A percentile compares a stretch with the other conserved stretches of the same genome.
These are phyloP conservation scores for Dysphania ambrosioides DNA, from an alignment of 148 eudicot species.

Conservation along the genomic window DNA sequence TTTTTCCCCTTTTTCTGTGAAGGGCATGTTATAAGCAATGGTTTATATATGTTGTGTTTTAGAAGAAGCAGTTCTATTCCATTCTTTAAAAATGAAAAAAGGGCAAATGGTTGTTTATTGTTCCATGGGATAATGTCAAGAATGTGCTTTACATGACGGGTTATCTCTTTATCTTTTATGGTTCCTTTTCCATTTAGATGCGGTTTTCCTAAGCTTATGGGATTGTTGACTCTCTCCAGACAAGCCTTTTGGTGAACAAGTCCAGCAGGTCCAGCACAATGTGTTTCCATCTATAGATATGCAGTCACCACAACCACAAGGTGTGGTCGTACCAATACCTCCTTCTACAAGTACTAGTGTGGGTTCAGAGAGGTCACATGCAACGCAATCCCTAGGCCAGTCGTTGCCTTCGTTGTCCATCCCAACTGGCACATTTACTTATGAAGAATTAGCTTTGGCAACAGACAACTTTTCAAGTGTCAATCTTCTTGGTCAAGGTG, in stretches of 20 bases:
- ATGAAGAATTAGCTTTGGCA: slow-evolving; percentile 62
- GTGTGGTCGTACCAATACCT: slow-evolving; percentile 27
- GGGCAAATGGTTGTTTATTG: background rate
- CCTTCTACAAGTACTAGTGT: slow-evolving; percentile 31
- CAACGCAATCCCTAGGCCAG: slow-evolving; percentile 23
- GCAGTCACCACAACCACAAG: slow-evolving; percentile 21
- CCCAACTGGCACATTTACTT: slow-evolving; percentile 50
- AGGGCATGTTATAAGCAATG: background rate
- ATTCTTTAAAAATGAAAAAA: background rate
- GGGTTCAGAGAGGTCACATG: slow-evolving; percentile 33
- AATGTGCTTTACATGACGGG: background rate
- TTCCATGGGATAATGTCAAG: background rate
- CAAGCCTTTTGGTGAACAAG: slow-evolving; percentile 32
- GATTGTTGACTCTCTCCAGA: slow-evolving; percentile 28
- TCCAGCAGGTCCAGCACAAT: slow-evolving; percentile 31
- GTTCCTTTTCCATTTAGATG: background rate
- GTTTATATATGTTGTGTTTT: background rate
- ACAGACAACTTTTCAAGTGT: slow-evolving; percentile 48
- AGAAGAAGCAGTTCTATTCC: background rate
- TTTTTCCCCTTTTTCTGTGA: too few relatives aligned
- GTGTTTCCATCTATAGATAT: slow-evolving; percentile 24
- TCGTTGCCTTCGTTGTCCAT: slow-evolving; percentile 20
- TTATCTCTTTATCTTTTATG: background rate
- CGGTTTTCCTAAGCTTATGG: slow-evolving; percentile 11
- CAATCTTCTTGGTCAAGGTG: slow-evolving; percentile 82